Evolutionary conservation across 2,329 filamentous ascomycete species (phyloP), one percentile per base, ranked within the genome.

Genomic region (Fusarium sp.): DNA sequence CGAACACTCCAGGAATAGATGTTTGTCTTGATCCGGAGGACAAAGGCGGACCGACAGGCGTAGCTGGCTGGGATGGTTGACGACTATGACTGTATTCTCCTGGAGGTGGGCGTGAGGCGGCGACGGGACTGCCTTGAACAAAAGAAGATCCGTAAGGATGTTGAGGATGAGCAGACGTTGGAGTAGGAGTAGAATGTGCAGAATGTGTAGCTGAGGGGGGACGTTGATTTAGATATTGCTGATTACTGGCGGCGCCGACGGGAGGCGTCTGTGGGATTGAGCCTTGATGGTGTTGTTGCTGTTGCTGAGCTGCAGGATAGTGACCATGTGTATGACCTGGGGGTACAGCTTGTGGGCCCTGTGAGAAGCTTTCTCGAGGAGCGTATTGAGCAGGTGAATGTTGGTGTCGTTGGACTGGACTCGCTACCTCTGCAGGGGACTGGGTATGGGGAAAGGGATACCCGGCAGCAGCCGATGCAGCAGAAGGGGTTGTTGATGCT

Each of bases 101-200:
- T 38, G 80, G 79, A 41, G 78, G 81, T 52, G 80, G 80, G 60
- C 83, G 84, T 34, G 82, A 76, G 34, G 82, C 76, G 41, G 80
- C 76, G 42, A 84, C 77, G 47, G 88, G 88, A 70, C 87, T 89
- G 38, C 82, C 83, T 64, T 87, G 85, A 26, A 75, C 77, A 67
- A 84, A 86, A 30, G 84, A 81, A 56, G 80, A 77, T 13, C 83
- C 83, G 70, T 84, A 87, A 10, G 83, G 82, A 45, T 84, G 84
- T 76, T 89, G 87, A 72, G 84, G 86, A 46, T 89, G 87, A 16
- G 87, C 84, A 38, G 87, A 89, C 8, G 86, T 88, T n/a, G 87
- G 87, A 36, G 88, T 90, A 12, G 86, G 80, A 28, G 83, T 85
- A 13, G 88, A 89, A 57, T 89, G 85, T 8, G 84, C 80, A 28